Base-by-base conservation (phyloP, 2,329 filamentous ascomycete species). In the Tolypocladium cylindrosporum region DNA sequence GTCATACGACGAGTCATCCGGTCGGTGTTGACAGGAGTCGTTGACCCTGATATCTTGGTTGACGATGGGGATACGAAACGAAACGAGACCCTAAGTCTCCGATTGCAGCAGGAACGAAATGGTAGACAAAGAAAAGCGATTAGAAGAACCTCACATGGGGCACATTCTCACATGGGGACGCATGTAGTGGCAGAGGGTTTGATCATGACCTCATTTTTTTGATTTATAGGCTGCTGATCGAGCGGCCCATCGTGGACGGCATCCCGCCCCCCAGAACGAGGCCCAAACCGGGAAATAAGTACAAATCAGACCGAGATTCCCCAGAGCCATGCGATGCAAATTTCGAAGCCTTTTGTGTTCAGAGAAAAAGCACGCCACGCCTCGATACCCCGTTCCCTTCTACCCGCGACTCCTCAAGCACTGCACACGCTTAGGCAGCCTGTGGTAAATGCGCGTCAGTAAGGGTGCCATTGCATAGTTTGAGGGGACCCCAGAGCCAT, bases 161-260 rank as follows among this genome's bases (percentile, higher is more conserved):
- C 16, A 19, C 9, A 27, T 4, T 3, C 34, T 43, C 50, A 56
- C 56, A 31, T 31, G 27, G 27, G 27, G 27, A 31, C 27, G 4
- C 14, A 19, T 7, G 21, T 14, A 11, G 48, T 52, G 48, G 48
- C 48, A 52, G 21, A 52, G 31, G 31, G 10, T 58, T 67, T 69
- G 66, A 70, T 72, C 69, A 70, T 72, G 71, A 70, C 71, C 71
- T 73, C 71, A 65, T 72, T 72, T 71, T 69, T 69, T 65, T 64
- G 60, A 64, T 67, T 69, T 66, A 61, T 60, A 66, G 66, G 65
- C 67, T 67, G 65, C 68, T 65, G 65, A 67, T 65, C 63, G 63
- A 66, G 61, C 65, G 66, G 66, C 66, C 69, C 64, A 66, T 67
- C 61, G 60, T 65, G 65, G 67, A 70, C 61, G 57, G 56, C 65